Conservation (phyloP, 2,329 filamentous ascomycete species). For the Ceratocystis ficicola region DNA sequence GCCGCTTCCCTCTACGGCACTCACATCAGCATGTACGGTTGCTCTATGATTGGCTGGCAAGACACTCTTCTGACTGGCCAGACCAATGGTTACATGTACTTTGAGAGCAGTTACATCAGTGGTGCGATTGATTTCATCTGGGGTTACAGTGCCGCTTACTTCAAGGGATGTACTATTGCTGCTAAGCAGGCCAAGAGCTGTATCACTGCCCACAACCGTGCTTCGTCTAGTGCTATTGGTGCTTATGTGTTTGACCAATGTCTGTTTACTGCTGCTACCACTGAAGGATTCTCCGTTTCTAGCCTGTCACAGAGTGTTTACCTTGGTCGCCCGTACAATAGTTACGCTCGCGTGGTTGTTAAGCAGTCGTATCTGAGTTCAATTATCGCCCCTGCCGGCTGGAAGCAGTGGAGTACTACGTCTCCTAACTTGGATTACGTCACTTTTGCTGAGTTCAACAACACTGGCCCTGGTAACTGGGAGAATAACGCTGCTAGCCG, state of each 20-base stretch:
- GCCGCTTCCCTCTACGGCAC: slow-evolving; percentile 18
- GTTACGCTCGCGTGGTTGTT: slow-evolving; percentile 38
- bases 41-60: slow-evolving; percentile 37
- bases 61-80: slow-evolving; percentile 36
- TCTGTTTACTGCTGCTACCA: slow-evolving; percentile 26
- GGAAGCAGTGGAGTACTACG: slow-evolving; percentile 42
- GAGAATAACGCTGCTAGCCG: slow-evolving; percentile 40
- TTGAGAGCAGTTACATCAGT: slow-evolving; percentile 34
- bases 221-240: slow-evolving; percentile 30
- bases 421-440: slow-evolving; percentile 40
- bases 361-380: slow-evolving; percentile 38
- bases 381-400: slow-evolving; percentile 49
- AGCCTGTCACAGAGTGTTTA: slow-evolving; percentile 26
- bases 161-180: slow-evolving; percentile 30
- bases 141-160: slow-evolving; percentile 31
- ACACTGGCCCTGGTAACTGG: slow-evolving; percentile 41
- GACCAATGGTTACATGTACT: slow-evolving; percentile 37
- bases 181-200: slow-evolving; percentile 28
- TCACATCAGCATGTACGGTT: slow-evolving; percentile 30
- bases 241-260: slow-evolving; percentile 31
- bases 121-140: slow-evolving; percentile 37
- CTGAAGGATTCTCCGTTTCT: slow-evolving; percentile 11
- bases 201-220: slow-evolving; percentile 31
- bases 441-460: slow-evolving; percentile 46
- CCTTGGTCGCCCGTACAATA: slow-evolving; percentile 39